Evolutionary conservation across 1,284 basidiomycete species (phyloP), one percentile per base, ranked within the genome.

Genomic region (Puccinia triticina): DNA sequence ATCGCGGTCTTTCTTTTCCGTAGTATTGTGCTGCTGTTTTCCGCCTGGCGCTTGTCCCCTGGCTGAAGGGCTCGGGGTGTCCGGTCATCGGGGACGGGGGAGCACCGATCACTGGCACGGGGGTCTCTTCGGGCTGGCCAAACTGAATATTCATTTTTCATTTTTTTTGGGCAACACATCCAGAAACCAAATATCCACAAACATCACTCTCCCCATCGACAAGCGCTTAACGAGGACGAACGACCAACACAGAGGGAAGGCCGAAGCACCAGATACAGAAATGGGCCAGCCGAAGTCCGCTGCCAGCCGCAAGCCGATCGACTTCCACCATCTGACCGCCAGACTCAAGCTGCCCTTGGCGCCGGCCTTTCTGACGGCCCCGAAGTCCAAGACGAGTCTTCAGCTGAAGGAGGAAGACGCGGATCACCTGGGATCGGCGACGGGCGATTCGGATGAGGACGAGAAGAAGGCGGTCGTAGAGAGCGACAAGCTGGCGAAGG

Each of bases 291-390:
- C 61, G 14, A 66, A 66, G 12, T 66, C 64, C 7, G 2, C 34
- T 32, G 5, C 29, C 10, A 26, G 10, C 14, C 59, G 18, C 29
- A 61, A 61, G 59, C 77, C 77, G 14, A 43, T 26, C 53, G 79
- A 81, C 29, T 81, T 81, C 46, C 79, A 81, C 48, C 69, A 74
- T 48, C n/a, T 81, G 18, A 46, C 40, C 8, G 79, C 69, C 14
- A 29, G 71, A n/a, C 32, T 81, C 71, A 48, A 57, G 43, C 55
- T 81, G 12, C 79, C 79, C 7, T 26, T 81, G 16, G 79, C 79
- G 18, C 71, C 79, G 14, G 37, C 37, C 5, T 81, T 81, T 46
- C 59, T 81, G 26, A 40, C 67, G 21, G 59, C 59, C 29, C 71
- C 79, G 4, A 55, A 7, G 34, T 50, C 48, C 59, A 29, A 26